Percentiles rank a stretch among this genome's conserved stretches.
Conservation (phyloP, 176 grass and related monocot species). For the Carex kokanica region DNA sequence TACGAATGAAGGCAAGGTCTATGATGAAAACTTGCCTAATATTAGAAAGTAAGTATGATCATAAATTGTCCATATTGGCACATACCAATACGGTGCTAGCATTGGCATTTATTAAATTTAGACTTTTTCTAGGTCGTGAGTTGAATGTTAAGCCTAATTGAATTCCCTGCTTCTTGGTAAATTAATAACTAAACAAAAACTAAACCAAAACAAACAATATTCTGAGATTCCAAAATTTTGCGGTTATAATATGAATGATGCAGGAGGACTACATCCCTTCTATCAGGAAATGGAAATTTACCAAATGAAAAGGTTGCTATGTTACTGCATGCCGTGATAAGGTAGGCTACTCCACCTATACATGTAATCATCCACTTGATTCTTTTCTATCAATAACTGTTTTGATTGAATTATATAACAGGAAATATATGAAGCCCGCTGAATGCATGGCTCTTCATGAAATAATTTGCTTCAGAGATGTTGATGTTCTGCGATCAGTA, state of each 20-base stretch:
- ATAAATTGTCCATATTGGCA: conserved; percentile 2
- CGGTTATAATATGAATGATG: conserved; percentile 17
- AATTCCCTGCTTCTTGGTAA: background rate
- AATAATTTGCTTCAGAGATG: conserved; percentile 93
- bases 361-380: background rate
- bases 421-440: conserved; percentile 63
- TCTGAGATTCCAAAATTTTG: background rate
- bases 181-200: background rate
- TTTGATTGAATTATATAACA: conserved; percentile 31
- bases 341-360: conserved; percentile 38
- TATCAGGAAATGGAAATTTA: conserved; percentile 30
- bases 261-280: conserved; percentile 42
- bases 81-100: background rate
- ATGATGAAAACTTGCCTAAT: conserved; percentile 47
- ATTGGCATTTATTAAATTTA: conserved; percentile 12
- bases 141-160: background rate
- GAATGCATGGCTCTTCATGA: conserved; percentile 74
- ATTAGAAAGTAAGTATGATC: conserved; percentile 28
- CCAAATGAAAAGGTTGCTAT: conserved; percentile 58
- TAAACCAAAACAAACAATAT: background rate
- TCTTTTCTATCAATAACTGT: background rate
- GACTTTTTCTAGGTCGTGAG: background rate
- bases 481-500: conserved; percentile 66
- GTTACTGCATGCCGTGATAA: conserved; percentile 54
- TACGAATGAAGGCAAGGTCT: conserved; percentile 29